Percentiles rank a stretch among this genome's conserved stretches.
Conservation (phyloP, 805 yeast genomes). For the Kazachstania martiniae region DNA sequence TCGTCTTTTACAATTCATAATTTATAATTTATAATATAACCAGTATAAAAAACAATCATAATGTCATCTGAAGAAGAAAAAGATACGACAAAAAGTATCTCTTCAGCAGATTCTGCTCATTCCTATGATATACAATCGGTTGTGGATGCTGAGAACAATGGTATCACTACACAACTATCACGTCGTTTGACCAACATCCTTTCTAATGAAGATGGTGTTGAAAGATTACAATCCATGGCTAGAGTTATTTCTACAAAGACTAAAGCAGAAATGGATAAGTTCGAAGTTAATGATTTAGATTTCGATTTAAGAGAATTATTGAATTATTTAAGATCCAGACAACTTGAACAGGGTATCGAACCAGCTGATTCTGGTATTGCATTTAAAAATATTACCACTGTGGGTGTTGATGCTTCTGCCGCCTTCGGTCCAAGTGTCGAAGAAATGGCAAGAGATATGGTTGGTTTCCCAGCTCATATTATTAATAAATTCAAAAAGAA, state of each 20-base stretch:
- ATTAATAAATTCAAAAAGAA: slow-evolving; percentile 22
- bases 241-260: slow-evolving; percentile 41
- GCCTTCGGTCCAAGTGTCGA: slow-evolving; percentile 39
- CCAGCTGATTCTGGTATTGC: slow-evolving; percentile 43
- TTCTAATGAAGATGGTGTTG: slow-evolving; percentile 28
- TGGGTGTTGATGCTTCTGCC: slow-evolving; percentile 43
- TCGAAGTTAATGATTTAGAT: slow-evolving; percentile 36
- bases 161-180: slow-evolving; percentile 2
- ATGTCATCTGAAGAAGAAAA: slow-evolving; percentile 16
- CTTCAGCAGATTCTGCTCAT: slow-evolving; percentile 18
- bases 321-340: slow-evolving; percentile 31
- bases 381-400: slow-evolving; percentile 33
- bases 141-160: slow-evolving; percentile 7
- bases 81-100: slow-evolving; percentile 8
- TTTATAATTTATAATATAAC: neutral
- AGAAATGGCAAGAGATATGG: slow-evolving; percentile 31
- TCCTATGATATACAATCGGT: slow-evolving; percentile 9
- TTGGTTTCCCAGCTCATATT: slow-evolving; percentile 20
- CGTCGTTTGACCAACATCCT: slow-evolving; percentile 22
- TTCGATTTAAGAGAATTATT: slow-evolving; percentile 36
- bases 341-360: slow-evolving; percentile 36
- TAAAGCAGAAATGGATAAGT: slow-evolving; percentile 33
- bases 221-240: slow-evolving; percentile 38
- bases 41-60: neutral
- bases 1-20: too few relatives aligned